Base-by-base conservation (phyloP, 2,329 filamentous ascomycete species). In the Fusarium nisikadoi region DNA sequence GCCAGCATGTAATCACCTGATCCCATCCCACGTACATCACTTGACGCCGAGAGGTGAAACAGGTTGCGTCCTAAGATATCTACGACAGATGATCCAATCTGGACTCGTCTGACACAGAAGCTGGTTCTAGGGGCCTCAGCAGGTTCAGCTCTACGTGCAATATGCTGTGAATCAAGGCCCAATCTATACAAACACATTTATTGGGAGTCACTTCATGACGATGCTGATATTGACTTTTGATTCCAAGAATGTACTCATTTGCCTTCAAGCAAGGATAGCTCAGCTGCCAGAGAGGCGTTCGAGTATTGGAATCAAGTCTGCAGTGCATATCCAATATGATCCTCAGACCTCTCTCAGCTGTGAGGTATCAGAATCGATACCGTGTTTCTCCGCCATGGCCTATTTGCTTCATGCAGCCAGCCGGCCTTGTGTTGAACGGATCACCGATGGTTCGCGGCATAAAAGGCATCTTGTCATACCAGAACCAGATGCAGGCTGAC, bases 1-100 rank as follows among this genome's bases (percentile, higher is more conserved):
- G 56, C 55, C 23, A 25, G 62, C 27, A 66, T 63, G 43, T 54
- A 58, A 73, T 73, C 70, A 73, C 70, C 70, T 73, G 70, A 73
- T 73, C 55, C 46, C 58, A 70, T 57, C 53, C 53, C 45, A 16
- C 42, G 11, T 41, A 56, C 58, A 73, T 73, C 70, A 73, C 70
- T 73, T 73, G 70, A 73, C 56, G 62, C 46, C 53, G 38, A 39
- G 55, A 68, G 29, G 67, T 73, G 70, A 73, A 73, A 73, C 70
- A 71, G 58, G 63, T 43, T 73, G 70, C 62, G 56, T 68, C 70
- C 70, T 67, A 70, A 67, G 50, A 63, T 67, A 56, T 59, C 31
- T 41, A 41, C 46, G 42, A 50, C 43, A 39, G 56, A 67, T 66
- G 66, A 56, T 67, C 46, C 56, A 46, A 47, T 27, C 16, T 60